A percentile compares a stretch with the other conserved stretches of the same genome.
These are phyloP conservation scores for Aspergillus homomorphus DNA, from an alignment of 495 filamentous ascomycete genomes.

Conservation along the genomic window DNA sequence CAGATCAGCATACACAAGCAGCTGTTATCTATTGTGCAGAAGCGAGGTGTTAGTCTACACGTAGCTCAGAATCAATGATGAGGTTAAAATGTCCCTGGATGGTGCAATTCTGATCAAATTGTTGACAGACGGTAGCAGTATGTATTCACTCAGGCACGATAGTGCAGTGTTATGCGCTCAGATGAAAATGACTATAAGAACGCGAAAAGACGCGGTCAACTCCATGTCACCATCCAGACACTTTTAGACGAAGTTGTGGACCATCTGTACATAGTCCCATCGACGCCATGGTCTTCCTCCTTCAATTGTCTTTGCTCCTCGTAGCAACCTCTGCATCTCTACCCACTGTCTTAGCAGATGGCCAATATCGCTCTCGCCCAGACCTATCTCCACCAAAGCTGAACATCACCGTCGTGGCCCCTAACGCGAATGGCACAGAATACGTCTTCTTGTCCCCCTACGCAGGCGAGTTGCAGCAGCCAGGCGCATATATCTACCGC, in stretches of 20 bases:
- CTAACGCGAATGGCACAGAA: conserved; percentile 36
- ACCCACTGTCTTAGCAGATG: conserved; percentile 29
- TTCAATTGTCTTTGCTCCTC: not conserved
- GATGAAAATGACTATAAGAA: too few relatives aligned
- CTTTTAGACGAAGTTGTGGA: not conserved
- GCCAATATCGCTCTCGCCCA: conserved; percentile 48
- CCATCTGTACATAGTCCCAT: not conserved
- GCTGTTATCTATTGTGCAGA: not conserved
- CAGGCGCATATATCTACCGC: conserved; percentile 48
- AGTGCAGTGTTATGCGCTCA: not conserved
- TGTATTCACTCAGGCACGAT: not conserved
- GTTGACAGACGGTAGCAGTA: too few relatives aligned
- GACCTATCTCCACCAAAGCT: conserved; percentile 49
- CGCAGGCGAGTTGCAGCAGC: conserved; percentile 35
- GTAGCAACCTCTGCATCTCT: not conserved
- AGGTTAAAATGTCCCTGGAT: not conserved
- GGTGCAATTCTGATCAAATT: not conserved
- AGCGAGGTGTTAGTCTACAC: not conserved
- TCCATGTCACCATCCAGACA: too few relatives aligned
- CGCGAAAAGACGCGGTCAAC: too few relatives aligned
- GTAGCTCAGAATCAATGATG: not conserved
- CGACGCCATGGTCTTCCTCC: not conserved
- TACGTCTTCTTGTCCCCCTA: conserved; percentile 52
- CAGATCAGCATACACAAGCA: not conserved
- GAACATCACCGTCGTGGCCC: conserved; percentile 51